A percentile compares a stretch with the other conserved stretches of the same genome.
Conservation (phyloP, 345 rosid species). For the Durio zibethinus region DNA sequence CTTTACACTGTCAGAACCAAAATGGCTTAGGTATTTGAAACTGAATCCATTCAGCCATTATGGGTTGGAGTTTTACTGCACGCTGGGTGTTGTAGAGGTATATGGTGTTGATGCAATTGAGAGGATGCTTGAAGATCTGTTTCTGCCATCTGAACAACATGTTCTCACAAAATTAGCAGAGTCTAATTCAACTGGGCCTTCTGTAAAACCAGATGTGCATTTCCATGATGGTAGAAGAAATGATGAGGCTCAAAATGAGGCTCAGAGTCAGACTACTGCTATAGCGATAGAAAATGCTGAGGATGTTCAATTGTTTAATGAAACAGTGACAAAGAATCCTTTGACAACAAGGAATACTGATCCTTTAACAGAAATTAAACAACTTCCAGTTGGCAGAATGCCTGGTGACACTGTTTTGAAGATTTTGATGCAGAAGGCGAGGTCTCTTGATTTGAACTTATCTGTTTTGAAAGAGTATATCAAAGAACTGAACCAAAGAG, state of each 20-base stretch:
- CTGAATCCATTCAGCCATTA: constrained; percentile 70
- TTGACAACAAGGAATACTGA: constrained; percentile 38
- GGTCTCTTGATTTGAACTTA: constrained; percentile 69
- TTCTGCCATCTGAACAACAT: constrained; percentile 47
- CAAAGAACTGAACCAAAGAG: constrained; percentile 54
- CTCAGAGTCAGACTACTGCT: constrained; percentile 21
- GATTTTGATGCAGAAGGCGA: constrained; percentile 89
- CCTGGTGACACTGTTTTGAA: constrained; percentile 68
- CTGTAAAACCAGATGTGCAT: constrained; percentile 29
- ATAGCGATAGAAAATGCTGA: constrained; percentile 29
- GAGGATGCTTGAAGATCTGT: constrained; percentile 91
- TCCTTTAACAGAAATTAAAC: constrained; percentile 59
- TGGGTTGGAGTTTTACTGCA: constrained; percentile 95
- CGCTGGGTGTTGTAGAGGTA: constrained; percentile 75
- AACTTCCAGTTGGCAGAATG: constrained; percentile 54
- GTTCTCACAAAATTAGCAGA: constrained; percentile 31
- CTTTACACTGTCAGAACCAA: constrained; percentile 75
- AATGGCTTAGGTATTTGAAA: constrained; percentile 89
- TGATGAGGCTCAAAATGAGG: constrained; percentile 28
- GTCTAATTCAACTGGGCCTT: constrained; percentile 32
- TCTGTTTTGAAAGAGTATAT: constrained; percentile 70
- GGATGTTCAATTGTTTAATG: constrained; percentile 30
- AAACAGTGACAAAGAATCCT: constrained; percentile 29
- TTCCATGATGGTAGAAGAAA: constrained; percentile 28
- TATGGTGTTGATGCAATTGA: constrained; percentile 89